Conservation (phyloP, 306 rosid genomes). For the Casuarina equisetifolia region DNA sequence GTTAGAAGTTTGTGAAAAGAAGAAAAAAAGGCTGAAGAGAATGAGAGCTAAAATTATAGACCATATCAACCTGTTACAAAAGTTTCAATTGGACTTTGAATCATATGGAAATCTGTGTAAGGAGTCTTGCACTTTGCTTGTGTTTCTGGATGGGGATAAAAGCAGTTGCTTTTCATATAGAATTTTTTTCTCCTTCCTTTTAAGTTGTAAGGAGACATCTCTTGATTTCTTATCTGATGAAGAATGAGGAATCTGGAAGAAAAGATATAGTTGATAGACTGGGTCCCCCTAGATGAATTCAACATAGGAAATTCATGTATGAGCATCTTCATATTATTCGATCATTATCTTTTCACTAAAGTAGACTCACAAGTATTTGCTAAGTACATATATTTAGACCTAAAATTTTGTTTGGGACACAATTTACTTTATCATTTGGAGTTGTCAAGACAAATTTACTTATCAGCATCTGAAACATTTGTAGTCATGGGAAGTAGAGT, state of each 20-base stretch:
- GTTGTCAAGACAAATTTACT: neutral
- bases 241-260: neutral
- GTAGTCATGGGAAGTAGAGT: neutral
- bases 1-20: neutral
- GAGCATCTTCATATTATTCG: neutral
- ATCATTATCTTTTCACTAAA: neutral
- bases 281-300: neutral
- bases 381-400: neutral
- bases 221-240: neutral
- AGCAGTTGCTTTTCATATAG: neutral
- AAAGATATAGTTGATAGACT: neutral
- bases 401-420: neutral
- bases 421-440: neutral
- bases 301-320: neutral
- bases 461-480: neutral
- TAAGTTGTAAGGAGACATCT: neutral
- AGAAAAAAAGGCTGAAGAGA: neutral
- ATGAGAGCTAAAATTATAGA: neutral
- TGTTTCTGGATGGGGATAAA: neutral
- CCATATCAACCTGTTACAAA: neutral
- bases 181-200: neutral
- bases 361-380: neutral
- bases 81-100: neutral
- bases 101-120: neutral
- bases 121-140: neutral